A percentile compares a stretch with the other conserved stretches of the same genome.
Evolutionary conservation across 1,284 basidiomycete species (phyloP).

Genomic region (Gyrodon tennesseensis): DNA sequence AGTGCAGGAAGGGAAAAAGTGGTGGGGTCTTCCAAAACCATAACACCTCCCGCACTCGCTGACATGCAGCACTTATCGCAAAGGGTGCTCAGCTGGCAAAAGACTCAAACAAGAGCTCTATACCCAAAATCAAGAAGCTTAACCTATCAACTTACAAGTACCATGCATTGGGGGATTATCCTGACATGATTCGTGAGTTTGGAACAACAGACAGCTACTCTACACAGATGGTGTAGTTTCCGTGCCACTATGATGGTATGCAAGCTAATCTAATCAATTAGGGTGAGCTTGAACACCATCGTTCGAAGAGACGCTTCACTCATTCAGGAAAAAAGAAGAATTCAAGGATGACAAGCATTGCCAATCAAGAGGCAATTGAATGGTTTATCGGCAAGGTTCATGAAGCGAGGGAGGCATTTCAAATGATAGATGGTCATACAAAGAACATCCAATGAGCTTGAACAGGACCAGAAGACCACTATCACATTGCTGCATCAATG

Average conservation of each 20-base stretch:
- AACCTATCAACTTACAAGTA: conserved; percentile 43
- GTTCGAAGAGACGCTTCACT: fast-evolving
- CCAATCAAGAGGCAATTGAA: conserved; percentile 1
- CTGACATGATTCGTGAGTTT: conserved; percentile 32
- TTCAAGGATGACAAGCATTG: neutral
- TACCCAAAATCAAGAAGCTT: conserved; percentile 14
- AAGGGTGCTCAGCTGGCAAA: too few species aligned
- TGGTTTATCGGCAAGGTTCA: neutral
- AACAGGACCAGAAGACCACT: neutral
- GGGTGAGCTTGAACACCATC: conserved; percentile 8
- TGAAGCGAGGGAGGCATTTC: too few species aligned
- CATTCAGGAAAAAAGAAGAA: neutral
- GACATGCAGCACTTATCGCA: too few species aligned
- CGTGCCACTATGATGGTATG: conserved; percentile 39
- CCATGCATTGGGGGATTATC: conserved; percentile 42
- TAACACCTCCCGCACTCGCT: too few species aligned
- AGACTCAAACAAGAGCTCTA: neutral
- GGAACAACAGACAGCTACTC: conserved; percentile 45
- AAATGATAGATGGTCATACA: too few species aligned
- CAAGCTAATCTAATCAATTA: neutral
- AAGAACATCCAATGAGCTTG: too few species aligned
- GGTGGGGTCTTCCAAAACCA: too few species aligned
- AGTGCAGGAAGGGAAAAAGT: too few species aligned
- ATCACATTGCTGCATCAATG: neutral
- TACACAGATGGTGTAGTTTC: conserved; percentile 37